Evolutionary conservation across 2,329 filamentous ascomycete genomes (phyloP), one percentile per base, ranked within the genome.

Genomic region (Paecilomyces variotii): DNA sequence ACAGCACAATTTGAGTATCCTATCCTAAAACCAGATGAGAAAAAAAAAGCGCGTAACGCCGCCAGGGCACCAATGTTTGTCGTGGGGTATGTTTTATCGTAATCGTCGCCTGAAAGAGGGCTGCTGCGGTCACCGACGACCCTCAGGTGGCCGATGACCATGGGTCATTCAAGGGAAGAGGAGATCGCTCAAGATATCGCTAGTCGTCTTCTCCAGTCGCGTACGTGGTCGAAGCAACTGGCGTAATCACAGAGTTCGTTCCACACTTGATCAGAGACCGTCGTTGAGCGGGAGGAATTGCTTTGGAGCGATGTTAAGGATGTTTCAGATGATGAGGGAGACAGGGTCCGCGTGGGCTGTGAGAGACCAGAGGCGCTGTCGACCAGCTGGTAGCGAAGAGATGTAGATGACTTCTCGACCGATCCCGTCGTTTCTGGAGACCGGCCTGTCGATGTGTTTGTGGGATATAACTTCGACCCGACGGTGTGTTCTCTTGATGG

Each of bases 231-330:
- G 72, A 97, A 96, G 1, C 89, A 91, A 70, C 88, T 89, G 64
- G 90, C 89, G 74, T 97, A 97, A 65, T 88, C 87, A 70, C 87
- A 86, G 35, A 97, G 83, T 72, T 96, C 91, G 73, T 84, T 86
- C 67, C 85, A 86, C 28, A 89, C 87, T 74, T 89, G 88, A 63
- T 89, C 86, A 2, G 91, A 91, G 63, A 96, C 79, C 25, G 74
- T 73, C 52, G 67, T 60, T 55, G 73, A 73, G 57, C 78, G 76
- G 59, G 83, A 84, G 27, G 81, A 74, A 56, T 78, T 80, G 73
- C 87, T 90, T 64, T 84, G 83, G 68, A 92, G 84, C 28, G 91
- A 96, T 70, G 87, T 90, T 57, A 96, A 83, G 70, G 90, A 95
- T 66, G 88, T 89, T 72, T 92, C 87, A 26, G 91, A 94, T 66